A percentile compares a stretch with the other conserved stretches of the same genome.
These are phyloP conservation scores for Aureobasidium melanogenum DNA, from an alignment of 2,329 filamentous ascomycete genomes.

Conservation along the genomic window DNA sequence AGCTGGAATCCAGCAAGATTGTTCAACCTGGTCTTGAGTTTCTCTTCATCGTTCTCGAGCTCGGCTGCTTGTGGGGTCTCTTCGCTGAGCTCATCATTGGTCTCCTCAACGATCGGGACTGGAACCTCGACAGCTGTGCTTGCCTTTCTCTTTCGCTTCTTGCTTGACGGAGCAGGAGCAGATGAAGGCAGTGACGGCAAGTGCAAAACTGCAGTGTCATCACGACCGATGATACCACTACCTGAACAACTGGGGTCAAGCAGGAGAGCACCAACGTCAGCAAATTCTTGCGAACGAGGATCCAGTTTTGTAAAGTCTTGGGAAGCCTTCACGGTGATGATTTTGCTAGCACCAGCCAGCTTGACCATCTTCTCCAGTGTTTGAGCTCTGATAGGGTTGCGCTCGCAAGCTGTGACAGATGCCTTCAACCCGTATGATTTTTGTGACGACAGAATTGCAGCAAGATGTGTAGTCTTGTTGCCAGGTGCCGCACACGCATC, in stretches of 20 bases:
- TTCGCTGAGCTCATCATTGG: conserved; percentile 21
- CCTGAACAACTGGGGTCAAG: conserved; percentile 94
- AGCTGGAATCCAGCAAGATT: conserved; percentile 77
- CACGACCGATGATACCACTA: conserved; percentile 84
- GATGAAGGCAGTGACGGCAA: background rate
- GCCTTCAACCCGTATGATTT: conserved; percentile 15
- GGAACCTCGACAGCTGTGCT: background rate
- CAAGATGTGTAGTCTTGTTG: conserved; percentile 94
- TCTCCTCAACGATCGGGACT: conserved; percentile 7
- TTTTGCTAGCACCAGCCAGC: conserved; percentile 58
- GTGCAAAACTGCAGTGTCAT: conserved; percentile 41
- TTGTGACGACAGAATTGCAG: conserved; percentile 54
- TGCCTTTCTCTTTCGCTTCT: conserved; percentile 23
- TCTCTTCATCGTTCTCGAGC: conserved; percentile 38
- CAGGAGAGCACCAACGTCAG: conserved; percentile 68
- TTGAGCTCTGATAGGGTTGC: conserved; percentile 59
- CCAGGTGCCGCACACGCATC: conserved; percentile 92
- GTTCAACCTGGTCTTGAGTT: conserved; percentile 55
- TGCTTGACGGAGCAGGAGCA: conserved; percentile 14
- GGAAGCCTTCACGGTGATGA: conserved; percentile 60
- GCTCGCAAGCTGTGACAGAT: conserved; percentile 71
- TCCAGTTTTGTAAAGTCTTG: conserved; percentile 77
- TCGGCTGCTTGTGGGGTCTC: conserved; percentile 23
- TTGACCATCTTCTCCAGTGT: conserved; percentile 79
- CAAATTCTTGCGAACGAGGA: conserved; percentile 52